Evolutionary conservation across 768 basidiomycete genomes (phyloP).

Genomic region (Rhodotorula paludigena): DNA sequence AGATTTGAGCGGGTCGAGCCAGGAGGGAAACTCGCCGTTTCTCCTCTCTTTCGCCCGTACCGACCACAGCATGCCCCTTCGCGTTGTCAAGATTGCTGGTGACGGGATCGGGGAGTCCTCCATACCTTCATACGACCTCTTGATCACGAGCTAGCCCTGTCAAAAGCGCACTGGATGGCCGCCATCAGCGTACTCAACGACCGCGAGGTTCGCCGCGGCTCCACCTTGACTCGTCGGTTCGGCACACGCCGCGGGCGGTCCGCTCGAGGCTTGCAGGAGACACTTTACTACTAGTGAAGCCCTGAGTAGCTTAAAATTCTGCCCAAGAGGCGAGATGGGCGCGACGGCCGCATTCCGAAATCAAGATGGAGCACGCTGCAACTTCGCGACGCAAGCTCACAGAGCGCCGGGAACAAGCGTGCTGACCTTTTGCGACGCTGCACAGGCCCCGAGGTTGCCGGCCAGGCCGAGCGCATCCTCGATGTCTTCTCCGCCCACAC

Average conservation of each 20-base stretch:
- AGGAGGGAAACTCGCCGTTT: neutral
- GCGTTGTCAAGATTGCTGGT: slow-evolving; percentile 83
- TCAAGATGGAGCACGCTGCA: no score
- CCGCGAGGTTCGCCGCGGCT: neutral
- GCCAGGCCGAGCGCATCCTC: slow-evolving; percentile 77
- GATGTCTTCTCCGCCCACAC: slow-evolving; percentile 61
- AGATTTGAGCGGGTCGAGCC: no score
- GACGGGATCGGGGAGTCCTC: slow-evolving; percentile 80
- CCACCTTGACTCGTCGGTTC: slow-evolving; percentile 14
- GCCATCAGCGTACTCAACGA: neutral
- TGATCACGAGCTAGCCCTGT: neutral
- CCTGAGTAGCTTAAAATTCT: no score
- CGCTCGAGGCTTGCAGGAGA: no score
- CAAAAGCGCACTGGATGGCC: no score
- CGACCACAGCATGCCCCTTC: slow-evolving; percentile 41
- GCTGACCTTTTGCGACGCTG: neutral
- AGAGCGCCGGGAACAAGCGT: neutral
- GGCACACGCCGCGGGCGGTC: neutral
- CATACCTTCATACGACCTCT: neutral
- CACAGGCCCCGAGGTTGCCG: slow-evolving; percentile 82
- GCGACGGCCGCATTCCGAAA: no score
- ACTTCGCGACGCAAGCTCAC: no score
- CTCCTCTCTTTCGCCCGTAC: neutral
- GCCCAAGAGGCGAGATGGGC: no score
- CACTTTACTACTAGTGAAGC: no score